These are phyloP conservation scores for Staphylotrichum tortipilum DNA, from an alignment of 495 filamentous ascomycete genomes.

Conservation along the genomic window DNA sequence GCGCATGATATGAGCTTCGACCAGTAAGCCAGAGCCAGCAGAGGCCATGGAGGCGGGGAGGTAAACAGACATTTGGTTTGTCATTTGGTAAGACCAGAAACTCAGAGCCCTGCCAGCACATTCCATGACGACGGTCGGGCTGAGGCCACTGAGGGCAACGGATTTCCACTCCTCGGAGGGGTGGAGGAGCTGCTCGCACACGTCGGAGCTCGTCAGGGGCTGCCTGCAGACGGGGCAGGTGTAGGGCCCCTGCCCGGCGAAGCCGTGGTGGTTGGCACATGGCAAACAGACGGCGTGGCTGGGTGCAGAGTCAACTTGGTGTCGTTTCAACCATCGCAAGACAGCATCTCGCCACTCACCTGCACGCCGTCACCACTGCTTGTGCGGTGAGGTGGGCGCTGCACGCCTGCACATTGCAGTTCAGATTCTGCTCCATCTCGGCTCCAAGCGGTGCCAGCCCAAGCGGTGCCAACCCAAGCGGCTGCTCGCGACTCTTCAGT, in stretches of 20 bases:
- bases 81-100: conserved; percentile 89
- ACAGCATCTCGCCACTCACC: too few relatives aligned
- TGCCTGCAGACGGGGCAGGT: conserved; percentile 78
- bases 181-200: conserved; percentile 59
- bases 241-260: conserved; percentile 49
- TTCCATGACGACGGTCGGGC: conserved; percentile 80
- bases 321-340: too few relatives aligned
- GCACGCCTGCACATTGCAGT: conserved; percentile 80
- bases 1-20: conserved; percentile 61
- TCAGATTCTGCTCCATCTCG: conserved; percentile 61
- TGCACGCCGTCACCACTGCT: conserved; percentile 88
- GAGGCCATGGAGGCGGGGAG: not conserved
- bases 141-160: conserved; percentile 76
- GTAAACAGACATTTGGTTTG: conserved; percentile 81
- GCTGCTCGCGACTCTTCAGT: not conserved
- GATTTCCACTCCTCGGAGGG: conserved; percentile 93
- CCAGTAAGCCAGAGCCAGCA: conserved; percentile 1
- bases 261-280: conserved; percentile 62
- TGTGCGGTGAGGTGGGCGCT: conserved; percentile 60
- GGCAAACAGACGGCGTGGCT: conserved; percentile 82
- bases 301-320: too few relatives aligned
- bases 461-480: not conserved
- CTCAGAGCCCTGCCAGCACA: conserved; percentile 73
- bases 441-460: not conserved
- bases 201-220: conserved; percentile 59